Evolutionary conservation across 2,329 filamentous ascomycete genomes (phyloP).

Genomic region (Lasiodiplodia sp.): DNA sequence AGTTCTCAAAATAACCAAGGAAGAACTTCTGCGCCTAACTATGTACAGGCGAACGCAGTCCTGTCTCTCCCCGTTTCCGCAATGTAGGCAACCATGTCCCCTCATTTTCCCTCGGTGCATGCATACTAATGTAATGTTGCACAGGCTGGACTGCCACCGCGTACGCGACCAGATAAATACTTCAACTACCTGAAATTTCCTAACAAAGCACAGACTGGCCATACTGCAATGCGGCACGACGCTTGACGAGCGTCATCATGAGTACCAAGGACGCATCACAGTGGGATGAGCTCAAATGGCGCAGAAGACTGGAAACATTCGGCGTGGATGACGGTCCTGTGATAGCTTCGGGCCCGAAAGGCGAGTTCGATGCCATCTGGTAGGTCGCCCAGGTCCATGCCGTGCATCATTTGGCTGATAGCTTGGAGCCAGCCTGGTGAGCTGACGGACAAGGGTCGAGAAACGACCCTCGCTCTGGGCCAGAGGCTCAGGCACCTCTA

Average conservation of each 20-base stretch:
- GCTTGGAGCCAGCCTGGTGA: conserved; percentile 53
- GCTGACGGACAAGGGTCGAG: conserved; percentile 58
- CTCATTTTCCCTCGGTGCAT: background rate
- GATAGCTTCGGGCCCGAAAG: conserved; percentile 70
- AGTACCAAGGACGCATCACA: conserved; percentile 58
- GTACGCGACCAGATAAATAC: conserved; percentile 41
- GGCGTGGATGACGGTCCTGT: conserved; percentile 69
- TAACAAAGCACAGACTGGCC: conserved; percentile 71
- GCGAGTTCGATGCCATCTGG: conserved; percentile 82
- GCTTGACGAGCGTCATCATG: conserved; percentile 70
- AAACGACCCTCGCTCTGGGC: conserved; percentile 58
- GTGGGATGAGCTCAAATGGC: conserved; percentile 68
- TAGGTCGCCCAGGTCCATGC: conserved; percentile 54
- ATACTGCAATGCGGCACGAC: conserved; percentile 81
- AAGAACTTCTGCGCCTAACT: background rate
- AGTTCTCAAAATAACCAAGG: background rate
- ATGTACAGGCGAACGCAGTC: conserved; percentile 73
- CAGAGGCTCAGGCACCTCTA: conserved; percentile 58
- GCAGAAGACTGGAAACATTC: conserved; percentile 84
- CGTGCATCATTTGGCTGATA: background rate
- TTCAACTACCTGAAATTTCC: conserved; percentile 34
- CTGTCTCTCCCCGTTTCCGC: conserved; percentile 86
- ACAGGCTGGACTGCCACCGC: conserved; percentile 58
- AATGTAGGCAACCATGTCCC: conserved; percentile 56
- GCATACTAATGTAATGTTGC: conserved; percentile 3